Conservation (phyloP, 2,329 filamentous ascomycete species). For the Septoria linicola region DNA sequence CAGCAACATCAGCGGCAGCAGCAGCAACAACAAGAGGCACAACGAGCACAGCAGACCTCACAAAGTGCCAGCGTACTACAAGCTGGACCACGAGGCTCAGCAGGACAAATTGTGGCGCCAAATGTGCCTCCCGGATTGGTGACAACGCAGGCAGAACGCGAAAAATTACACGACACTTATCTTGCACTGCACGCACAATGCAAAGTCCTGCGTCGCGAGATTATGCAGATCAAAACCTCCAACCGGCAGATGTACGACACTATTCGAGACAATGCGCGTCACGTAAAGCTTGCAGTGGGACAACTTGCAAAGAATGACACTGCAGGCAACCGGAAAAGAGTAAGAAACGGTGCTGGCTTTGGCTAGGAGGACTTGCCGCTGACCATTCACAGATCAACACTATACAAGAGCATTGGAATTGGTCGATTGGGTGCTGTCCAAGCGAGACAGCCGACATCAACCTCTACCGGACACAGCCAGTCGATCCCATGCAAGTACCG, state of each 20-base stretch:
- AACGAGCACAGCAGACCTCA: slow-evolving; percentile 3
- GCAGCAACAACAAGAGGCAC: slow-evolving; percentile 2
- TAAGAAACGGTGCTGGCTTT: background rate
- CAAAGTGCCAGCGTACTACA: slow-evolving; percentile 4
- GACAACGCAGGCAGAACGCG: slow-evolving; percentile 10
- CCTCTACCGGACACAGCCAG: slow-evolving; percentile 10
- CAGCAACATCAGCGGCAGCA: slow-evolving; percentile 3
- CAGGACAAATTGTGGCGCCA: background rate
- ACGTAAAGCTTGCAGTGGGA: slow-evolving; percentile 58
- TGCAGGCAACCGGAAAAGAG: slow-evolving; percentile 12
- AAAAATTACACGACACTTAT: slow-evolving; percentile 20
- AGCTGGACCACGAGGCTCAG: background rate
- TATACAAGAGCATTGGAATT: slow-evolving; percentile 16
- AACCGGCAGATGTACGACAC: slow-evolving; percentile 38
- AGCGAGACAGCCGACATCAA: slow-evolving; percentile 14
- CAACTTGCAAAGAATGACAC: slow-evolving; percentile 17
- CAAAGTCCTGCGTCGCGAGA: slow-evolving; percentile 58
- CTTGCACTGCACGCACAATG: slow-evolving; percentile 47
- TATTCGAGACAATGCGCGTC: slow-evolving; percentile 56
- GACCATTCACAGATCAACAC: slow-evolving; percentile 6
- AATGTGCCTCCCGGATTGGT: slow-evolving; percentile 9
- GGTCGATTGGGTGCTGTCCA: slow-evolving; percentile 9
- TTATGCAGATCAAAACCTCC: slow-evolving; percentile 52
- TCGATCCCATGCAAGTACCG: slow-evolving; percentile 5
- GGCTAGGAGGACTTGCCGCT: background rate